Percentiles rank a stretch among this genome's conserved stretches.
These are phyloP conservation scores for Aspergillus clavatus DNA, from an alignment of 2,329 filamentous ascomycete species.

Conservation along the genomic window DNA sequence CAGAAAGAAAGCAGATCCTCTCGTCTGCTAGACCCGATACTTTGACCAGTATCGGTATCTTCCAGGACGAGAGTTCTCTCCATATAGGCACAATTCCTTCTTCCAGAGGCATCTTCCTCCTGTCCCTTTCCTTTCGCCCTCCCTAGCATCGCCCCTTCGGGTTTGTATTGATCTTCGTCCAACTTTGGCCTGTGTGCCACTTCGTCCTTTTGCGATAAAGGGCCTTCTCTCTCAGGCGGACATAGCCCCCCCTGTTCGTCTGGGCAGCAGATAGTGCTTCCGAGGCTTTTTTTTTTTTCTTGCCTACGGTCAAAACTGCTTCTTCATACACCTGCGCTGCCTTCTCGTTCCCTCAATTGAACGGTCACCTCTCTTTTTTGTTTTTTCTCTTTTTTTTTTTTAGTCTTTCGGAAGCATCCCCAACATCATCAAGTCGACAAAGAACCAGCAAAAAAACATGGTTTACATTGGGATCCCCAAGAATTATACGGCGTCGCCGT, in stretches of 20 bases:
- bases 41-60: conserved; percentile 78
- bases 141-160: conserved; percentile 69
- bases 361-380: too few relatives aligned
- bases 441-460: too few relatives aligned
- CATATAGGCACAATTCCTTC: conserved; percentile 79
- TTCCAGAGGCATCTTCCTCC: conserved; percentile 74
- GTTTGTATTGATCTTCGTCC: conserved; percentile 54
- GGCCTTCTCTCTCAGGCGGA: conserved; percentile 95
- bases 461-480: conserved; percentile 74
- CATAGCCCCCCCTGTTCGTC: conserved; percentile 82
- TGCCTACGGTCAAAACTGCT: conserved; percentile 26
- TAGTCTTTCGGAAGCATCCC: too few relatives aligned
- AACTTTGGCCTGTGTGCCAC: conserved; percentile 72
- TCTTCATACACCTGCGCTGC: conserved; percentile 10
- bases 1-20: conserved; percentile 52
- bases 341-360: conserved; percentile 5
- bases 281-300: conserved; percentile 48
- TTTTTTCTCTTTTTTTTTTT: too few relatives aligned
- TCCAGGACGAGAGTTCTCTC: conserved; percentile 57
- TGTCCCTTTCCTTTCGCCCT: conserved; percentile 71
- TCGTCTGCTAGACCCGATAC: conserved; percentile 84
- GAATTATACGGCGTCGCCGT: conserved; percentile 77
- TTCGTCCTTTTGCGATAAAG: conserved; percentile 64
- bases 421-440: too few relatives aligned
- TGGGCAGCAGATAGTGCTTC: conserved; percentile 97